Evolutionary conservation across 768 basidiomycete genomes (phyloP).

Genomic region (Trametes punicea): DNA sequence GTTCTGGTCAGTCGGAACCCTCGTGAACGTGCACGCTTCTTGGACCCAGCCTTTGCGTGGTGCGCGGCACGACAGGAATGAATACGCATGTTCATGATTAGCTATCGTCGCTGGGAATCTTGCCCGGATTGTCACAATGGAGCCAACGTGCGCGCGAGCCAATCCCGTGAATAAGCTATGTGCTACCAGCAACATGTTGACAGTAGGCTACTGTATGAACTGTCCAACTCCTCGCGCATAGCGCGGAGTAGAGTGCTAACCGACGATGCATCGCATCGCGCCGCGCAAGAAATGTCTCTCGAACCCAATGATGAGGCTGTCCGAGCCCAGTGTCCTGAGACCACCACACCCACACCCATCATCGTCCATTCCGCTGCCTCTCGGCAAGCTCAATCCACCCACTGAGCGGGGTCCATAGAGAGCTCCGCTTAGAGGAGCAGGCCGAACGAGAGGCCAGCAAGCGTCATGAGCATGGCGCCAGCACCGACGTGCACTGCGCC

Average conservation of each 20-base stretch:
- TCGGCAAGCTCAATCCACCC: conserved; percentile 18
- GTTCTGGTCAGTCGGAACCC: too few species aligned
- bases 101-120: background rate
- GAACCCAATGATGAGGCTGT: background rate
- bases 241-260: conserved; percentile 9
- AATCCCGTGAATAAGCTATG: conserved; percentile 10
- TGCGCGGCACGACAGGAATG: too few species aligned
- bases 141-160: background rate
- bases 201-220: conserved; percentile 11
- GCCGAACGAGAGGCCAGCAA: conserved; percentile 15
- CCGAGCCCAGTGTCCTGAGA: background rate
- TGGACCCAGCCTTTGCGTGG: too few species aligned
- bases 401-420: background rate
- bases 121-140: too few species aligned
- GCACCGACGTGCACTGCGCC: conserved; percentile 28
- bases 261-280: background rate
- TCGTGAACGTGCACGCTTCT: too few species aligned
- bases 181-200: conserved; percentile 10
- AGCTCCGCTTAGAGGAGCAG: conserved; percentile 17
- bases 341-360: background rate
- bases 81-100: too few species aligned
- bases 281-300: background rate
- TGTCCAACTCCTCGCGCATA: conserved; percentile 12
- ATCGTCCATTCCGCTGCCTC: background rate
- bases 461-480: conserved; percentile 29